phyloP scores from a whole-genome alignment of 371 early-diverging fungal species.

The Pancytospora philotis region DNA sequence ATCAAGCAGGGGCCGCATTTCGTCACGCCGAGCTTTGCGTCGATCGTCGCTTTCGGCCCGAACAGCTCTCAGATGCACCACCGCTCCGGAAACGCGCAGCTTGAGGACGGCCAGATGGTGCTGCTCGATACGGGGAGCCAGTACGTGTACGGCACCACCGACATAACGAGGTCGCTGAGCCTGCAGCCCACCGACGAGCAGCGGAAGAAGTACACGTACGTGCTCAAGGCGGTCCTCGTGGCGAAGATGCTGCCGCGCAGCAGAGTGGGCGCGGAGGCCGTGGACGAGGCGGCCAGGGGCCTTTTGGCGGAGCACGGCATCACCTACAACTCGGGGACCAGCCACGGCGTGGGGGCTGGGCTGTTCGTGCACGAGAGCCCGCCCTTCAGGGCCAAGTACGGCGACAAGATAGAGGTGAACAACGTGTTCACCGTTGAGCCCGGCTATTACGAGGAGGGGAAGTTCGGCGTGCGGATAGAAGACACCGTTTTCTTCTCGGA shows the following conservation, averaged over 20 bases:
- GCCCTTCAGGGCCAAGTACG: conserved; percentile 67
- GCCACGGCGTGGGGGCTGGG: conserved; percentile 95
- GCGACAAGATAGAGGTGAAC: conserved; percentile 18
- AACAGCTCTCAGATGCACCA: conserved; percentile 97
- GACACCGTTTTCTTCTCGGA: conserved; percentile 63
- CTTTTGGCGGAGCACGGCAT: conserved; percentile 69
- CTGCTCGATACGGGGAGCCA: conserved; percentile 94
- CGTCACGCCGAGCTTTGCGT: conserved; percentile 80
- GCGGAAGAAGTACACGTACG: conserved; percentile 81
- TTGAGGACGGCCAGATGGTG: conserved; percentile 68
- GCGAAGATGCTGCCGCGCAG: conserved; percentile 75
- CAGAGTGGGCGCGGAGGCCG: conserved; percentile 72
- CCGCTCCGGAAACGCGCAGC: conserved; percentile 67
- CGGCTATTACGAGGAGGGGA: conserved; percentile 86
- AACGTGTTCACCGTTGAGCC: conserved; percentile 67
- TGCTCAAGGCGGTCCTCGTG: conserved; percentile 66
- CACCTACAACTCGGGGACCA: conserved; percentile 79
- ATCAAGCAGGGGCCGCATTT: conserved; percentile 61
- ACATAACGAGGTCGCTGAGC: conserved; percentile 85
- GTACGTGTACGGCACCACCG: conserved; percentile 85
- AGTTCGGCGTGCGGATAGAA: conserved; percentile 94
- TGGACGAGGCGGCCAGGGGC: conserved; percentile 69
- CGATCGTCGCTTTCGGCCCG: conserved; percentile 84
- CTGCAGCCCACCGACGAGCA: conserved; percentile 62
- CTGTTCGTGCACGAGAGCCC: conserved; percentile 95